A percentile compares a stretch with the other conserved stretches of the same genome.
These are phyloP conservation scores for Pseudognaphalium luteoalbum DNA, from an alignment of 129 eudicot species.

Conservation along the genomic window DNA sequence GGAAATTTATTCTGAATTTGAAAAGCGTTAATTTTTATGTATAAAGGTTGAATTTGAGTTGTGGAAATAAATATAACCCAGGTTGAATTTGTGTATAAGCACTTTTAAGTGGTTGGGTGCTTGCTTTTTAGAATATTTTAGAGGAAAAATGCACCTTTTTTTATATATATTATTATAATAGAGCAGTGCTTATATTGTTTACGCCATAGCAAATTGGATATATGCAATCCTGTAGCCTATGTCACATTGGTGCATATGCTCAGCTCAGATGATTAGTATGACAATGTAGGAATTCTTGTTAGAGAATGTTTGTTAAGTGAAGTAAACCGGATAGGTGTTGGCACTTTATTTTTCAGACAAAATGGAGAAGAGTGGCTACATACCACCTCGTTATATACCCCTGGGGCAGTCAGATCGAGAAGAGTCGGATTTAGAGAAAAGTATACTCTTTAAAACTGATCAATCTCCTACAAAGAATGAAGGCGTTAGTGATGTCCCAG, in stretches of 20 bases:
- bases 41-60: no score
- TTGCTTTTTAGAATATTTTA: no score
- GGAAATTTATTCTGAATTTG: neutral
- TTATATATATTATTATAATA: no score
- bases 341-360: neutral
- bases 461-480: slow-evolving; percentile 24
- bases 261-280: neutral
- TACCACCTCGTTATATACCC: slow-evolving; percentile 88
- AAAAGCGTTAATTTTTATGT: neutral
- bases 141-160: no score
- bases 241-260: neutral
- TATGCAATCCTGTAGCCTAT: no score
- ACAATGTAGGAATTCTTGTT: slow-evolving; percentile 12
- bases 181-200: no score
- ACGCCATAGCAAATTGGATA: no score
- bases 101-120: no score
- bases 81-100: no score
- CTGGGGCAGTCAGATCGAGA: slow-evolving; percentile 58
- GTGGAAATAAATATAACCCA: no score
- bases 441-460: slow-evolving; percentile 24
- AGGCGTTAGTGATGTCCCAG: slow-evolving; percentile 29
- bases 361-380: slow-evolving; percentile 59
- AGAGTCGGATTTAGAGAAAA: slow-evolving; percentile 35
- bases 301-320: slow-evolving; percentile 12
- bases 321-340: neutral